These are phyloP conservation scores for Raphanus sativus DNA, from an alignment of 345 rosid species.

Conservation along the genomic window DNA sequence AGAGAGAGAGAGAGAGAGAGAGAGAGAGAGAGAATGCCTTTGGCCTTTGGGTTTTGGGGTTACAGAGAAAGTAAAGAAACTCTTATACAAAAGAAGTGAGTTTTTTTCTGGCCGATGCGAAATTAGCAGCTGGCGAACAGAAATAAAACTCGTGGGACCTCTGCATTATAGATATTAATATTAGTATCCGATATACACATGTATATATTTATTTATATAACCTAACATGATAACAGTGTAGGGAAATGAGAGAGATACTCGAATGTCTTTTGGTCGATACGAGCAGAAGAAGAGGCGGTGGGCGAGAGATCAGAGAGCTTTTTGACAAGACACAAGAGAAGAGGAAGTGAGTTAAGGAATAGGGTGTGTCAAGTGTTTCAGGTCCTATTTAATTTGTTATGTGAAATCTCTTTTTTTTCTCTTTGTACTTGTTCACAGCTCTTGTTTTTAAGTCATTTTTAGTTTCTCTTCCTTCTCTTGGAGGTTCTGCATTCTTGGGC, in stretches of 20 bases:
- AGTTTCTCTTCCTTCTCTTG: constrained; percentile 9
- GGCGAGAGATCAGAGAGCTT: background rate
- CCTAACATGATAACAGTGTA: constrained; percentile 15
- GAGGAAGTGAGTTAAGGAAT: constrained; percentile 16
- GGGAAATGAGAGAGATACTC: background rate
- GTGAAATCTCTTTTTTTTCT: constrained; percentile 1
- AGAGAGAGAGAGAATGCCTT: constrained; percentile 25
- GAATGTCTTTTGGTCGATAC: constrained; percentile 32
- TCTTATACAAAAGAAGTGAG: constrained; percentile 2
- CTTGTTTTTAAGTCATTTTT: constrained; percentile 1
- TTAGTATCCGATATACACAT: background rate
- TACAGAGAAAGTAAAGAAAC: background rate
- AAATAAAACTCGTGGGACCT: constrained; percentile 41
- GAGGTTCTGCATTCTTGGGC: constrained; percentile 36
- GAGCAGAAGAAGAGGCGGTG: constrained; percentile 29
- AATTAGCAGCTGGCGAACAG: constrained; percentile 63
- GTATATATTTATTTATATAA: background rate
- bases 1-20: constrained; percentile 29
- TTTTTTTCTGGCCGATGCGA: constrained; percentile 35
- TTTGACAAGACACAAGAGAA: constrained; percentile 51
- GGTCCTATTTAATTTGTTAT: constrained; percentile 18
- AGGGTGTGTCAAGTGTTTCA: constrained; percentile 29
- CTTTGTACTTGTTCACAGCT: background rate
- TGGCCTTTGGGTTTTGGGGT: constrained; percentile 35
- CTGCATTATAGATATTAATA: background rate